These are phyloP conservation scores for Amphibolis antarctica DNA, from an alignment of 106 monocot genomes.

Conservation along the genomic window DNA sequence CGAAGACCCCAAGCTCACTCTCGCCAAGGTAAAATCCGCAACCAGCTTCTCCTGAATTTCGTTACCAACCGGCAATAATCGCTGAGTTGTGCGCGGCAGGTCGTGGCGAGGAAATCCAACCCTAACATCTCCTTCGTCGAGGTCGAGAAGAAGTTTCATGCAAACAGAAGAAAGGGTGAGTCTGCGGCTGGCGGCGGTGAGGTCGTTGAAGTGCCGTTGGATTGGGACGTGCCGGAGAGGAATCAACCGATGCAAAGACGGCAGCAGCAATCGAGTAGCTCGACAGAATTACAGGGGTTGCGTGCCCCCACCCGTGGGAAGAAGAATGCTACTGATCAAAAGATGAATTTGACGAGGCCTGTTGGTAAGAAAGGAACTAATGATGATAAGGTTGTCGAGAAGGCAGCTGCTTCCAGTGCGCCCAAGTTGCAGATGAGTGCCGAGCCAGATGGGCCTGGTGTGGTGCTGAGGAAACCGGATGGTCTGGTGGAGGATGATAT, in stretches of 20 bases:
- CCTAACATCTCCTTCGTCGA: conserved; percentile 68
- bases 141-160: conserved; percentile 51
- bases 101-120: conserved; percentile 55
- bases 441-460: conserved; percentile 10
- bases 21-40: conserved; percentile 43
- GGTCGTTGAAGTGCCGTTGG: conserved; percentile 5
- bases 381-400: conserved; percentile 9
- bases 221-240: neutral
- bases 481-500: conserved; percentile 35
- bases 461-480: conserved; percentile 56
- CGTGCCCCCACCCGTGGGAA: neutral
- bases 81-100: conserved; percentile 22
- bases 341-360: conserved; percentile 20
- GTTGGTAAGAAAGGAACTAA: conserved; percentile 12
- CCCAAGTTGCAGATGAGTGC: neutral
- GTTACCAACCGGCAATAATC: too few relatives aligned
- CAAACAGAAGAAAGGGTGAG: conserved; percentile 27
- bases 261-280: conserved; percentile 1
- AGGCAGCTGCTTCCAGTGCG: neutral
- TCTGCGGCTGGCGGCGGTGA: conserved; percentile 19
- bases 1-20: conserved; percentile 84
- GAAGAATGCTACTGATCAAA: neutral
- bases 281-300: conserved; percentile 7
- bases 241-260: neutral
- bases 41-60: neutral